Base-by-base conservation (phyloP, 2,329 filamentous ascomycete species). In the Ophiostoma populinum region DNA sequence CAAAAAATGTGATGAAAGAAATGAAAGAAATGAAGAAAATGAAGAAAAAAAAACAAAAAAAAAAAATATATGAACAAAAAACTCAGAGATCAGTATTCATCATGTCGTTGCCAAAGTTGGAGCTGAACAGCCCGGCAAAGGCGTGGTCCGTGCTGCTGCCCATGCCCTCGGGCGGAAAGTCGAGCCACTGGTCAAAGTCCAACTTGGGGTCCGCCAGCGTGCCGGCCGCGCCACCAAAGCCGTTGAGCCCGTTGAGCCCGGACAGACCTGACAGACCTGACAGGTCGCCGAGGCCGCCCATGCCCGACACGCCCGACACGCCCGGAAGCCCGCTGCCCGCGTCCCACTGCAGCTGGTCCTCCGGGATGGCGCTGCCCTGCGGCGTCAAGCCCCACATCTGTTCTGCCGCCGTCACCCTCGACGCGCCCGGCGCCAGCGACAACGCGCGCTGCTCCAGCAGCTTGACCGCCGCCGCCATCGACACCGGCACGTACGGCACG, bases 161-260 rank as follows among this genome's bases (percentile, higher is more conserved):
- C 39, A 46, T 45, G 6, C 58, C 61, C 33, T 69, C 66, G 2
- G 58, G 57, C 6, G 65, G 66, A 41, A 69, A 72, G 40, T 71
- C 63, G 16, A 72, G 55, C 63, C 65, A 72, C 44, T 70, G 65
- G 38, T 70, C 65, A 35, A 70, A 65, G 37, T 72, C 66, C 39
- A 70, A 61, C 40, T 67, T 65, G 22, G 22, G 20, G 11, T n/a
- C n/a, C n/a, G n/a, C n/a, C n/a, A n/a, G n/a, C n/a, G n/a, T n/a
- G n/a, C n/a, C n/a, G n/a, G n/a, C n/a, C n/a, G n/a, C n/a, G n/a
- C n/a, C n/a, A n/a, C n/a, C n/a, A n/a, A n/a, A n/a, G n/a, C n/a
- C n/a, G n/a, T n/a, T n/a, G n/a, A n/a, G n/a, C n/a, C n/a, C n/a
- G n/a, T n/a, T n/a, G n/a, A n/a, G n/a, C n/a, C n/a, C n/a, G n/a